Base-by-base conservation (phyloP, 148 eudicot species). In the Simmondsia chinensis region DNA sequence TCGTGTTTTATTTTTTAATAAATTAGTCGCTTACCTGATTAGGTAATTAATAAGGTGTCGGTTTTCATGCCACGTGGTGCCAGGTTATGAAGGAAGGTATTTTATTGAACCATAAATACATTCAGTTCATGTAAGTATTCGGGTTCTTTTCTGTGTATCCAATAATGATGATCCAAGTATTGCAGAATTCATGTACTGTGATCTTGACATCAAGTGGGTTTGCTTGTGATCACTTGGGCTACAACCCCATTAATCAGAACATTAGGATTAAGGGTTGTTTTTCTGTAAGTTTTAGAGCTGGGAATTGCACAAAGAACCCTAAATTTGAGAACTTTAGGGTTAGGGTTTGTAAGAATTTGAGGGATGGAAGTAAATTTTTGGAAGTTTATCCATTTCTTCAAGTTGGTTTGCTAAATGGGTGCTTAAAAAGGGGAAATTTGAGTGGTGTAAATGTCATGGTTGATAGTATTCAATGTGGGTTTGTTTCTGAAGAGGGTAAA, bases 381-480 rank as follows among this genome's bases (percentile, higher is more conserved):
- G 9, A 5, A 5, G 9, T 5, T 5, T 28, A 9, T 5, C 31
- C 9, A 28, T 28, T 5, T 5, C 9, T 36, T 26, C 11, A 15
- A 0, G 4, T 35, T 50, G 5, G 10, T 36, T 34, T 43, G 12
- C 9, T 43, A 6, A 20, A 22, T 52, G 27, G 48, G 54, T 38
- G 13, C 20, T 1, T n/a, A 2, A 61, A 18, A 32, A 10, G 1
- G 8, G 6, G 48, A 40, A 54, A 61, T 31, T 32, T 20, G 23
- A 38, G 18, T 12, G n/a, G 36, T 28, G 28, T 43, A 20, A 61
- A 9, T 43, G 7, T 54, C 9, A 46, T 23, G 49, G 54, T 61
- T 39, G 54, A 29, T 53, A 54, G 29, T 46, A n/a, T 54, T 39
- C 54, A 46, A 19, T 29, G 54, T 53, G 53, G 40, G 46, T 43